Percentiles rank a stretch among this genome's conserved stretches.
Conservation (phyloP, 306 rosid species). For the Oxytropis ochrocephala region DNA sequence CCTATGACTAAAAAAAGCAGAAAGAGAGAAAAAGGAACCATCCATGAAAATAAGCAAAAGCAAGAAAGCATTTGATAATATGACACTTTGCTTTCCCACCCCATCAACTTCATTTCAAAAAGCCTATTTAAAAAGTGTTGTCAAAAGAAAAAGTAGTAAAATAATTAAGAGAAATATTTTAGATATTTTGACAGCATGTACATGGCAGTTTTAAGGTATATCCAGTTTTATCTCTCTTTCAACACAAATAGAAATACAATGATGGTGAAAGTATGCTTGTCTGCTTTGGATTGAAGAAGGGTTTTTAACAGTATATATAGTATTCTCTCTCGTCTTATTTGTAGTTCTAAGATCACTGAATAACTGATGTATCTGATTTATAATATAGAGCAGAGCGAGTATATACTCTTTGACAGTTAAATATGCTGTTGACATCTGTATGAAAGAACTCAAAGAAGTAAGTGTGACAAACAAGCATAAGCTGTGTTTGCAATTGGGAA, state of each 20-base stretch:
- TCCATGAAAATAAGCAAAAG: conserved; percentile 52
- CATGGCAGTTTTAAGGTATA: background rate
- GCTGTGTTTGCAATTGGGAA: too few relatives aligned
- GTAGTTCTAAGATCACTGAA: too few relatives aligned
- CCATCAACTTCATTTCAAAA: conserved; percentile 30
- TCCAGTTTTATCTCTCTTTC: background rate
- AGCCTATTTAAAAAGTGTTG: conserved; percentile 23
- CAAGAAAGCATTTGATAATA: conserved; percentile 49
- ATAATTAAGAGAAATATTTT: background rate
- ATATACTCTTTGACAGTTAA: too few relatives aligned
- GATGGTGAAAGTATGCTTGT: background rate
- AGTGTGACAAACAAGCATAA: too few relatives aligned
- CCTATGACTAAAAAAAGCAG: conserved; percentile 37
- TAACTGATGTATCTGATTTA: too few relatives aligned
- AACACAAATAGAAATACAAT: background rate
- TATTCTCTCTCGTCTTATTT: too few relatives aligned
- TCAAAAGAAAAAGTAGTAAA: background rate
- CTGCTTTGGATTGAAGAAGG: background rate
- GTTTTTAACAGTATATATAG: background rate
- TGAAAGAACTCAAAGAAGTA: background rate
- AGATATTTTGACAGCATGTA: too few relatives aligned
- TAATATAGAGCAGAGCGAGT: too few relatives aligned
- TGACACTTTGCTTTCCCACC: conserved; percentile 40
- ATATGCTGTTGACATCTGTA: background rate
- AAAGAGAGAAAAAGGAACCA: conserved; percentile 34